Evolutionary conservation across 2,329 filamentous ascomycete genomes (phyloP).

Genomic region (Ophiostoma angusticollis): DNA sequence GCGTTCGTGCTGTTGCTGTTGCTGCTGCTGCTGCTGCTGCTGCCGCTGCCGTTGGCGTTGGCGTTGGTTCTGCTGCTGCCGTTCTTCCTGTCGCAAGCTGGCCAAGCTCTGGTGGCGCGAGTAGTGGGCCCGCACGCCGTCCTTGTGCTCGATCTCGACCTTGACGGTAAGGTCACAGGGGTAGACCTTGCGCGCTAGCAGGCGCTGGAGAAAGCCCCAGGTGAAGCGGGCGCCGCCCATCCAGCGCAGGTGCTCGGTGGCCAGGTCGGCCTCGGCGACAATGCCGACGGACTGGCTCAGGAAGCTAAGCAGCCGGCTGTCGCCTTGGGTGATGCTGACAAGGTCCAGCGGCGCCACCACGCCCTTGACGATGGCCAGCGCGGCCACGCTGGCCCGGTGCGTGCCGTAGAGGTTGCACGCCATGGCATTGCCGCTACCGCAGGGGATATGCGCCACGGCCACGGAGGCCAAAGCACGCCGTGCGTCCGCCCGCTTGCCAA

Average conservation of each 20-base stretch:
- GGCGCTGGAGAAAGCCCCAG: conserved; percentile 64
- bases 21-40: neutral
- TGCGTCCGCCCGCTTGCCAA: conserved; percentile 66
- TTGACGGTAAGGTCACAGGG: conserved; percentile 83
- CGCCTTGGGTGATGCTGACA: conserved; percentile 74
- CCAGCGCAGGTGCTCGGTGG: conserved; percentile 84
- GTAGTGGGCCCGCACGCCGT: conserved; percentile 61
- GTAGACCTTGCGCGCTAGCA: conserved; percentile 66
- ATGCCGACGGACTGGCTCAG: conserved; percentile 83
- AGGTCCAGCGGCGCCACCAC: conserved; percentile 74
- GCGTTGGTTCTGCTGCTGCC: neutral
- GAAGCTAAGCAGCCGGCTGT: conserved; percentile 66
- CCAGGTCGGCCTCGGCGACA: conserved; percentile 79
- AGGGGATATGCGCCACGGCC: conserved; percentile 77
- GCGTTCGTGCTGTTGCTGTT: neutral
- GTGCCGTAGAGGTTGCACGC: conserved; percentile 81
- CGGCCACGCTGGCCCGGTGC: conserved; percentile 58
- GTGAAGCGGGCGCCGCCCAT: conserved; percentile 82
- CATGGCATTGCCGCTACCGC: conserved; percentile 90
- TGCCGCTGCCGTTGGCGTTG: neutral
- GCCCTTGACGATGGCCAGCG: conserved; percentile 77
- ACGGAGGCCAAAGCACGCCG: conserved; percentile 59
- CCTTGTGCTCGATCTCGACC: conserved; percentile 65
- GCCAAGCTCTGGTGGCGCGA: conserved; percentile 6
- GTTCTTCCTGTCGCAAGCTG: neutral